These are phyloP conservation scores for Cystofilobasidium bisporidii DNA, from an alignment of 768 basidiomycete species.

Conservation along the genomic window DNA sequence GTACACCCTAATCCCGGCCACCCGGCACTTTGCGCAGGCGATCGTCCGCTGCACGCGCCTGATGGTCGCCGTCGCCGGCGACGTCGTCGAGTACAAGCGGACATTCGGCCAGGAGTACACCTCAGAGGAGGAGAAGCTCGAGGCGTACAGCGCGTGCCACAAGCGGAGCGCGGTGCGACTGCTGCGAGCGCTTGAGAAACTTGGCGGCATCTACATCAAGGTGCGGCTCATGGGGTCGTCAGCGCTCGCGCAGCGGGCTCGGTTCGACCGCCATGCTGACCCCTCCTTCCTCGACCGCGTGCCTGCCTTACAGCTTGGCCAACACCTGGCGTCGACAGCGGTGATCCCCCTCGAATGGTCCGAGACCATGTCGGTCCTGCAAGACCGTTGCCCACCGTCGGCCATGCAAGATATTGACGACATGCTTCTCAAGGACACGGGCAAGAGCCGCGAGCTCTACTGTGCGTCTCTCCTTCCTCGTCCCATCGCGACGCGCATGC, in stretches of 20 bases:
- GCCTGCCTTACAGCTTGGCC: slow-evolving; percentile 50
- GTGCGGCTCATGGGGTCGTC: not conserved
- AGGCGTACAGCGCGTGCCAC: slow-evolving; percentile 67
- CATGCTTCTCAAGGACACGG: slow-evolving; percentile 72
- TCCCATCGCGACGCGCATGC: not conserved
- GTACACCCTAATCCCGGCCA: slow-evolving; percentile 62
- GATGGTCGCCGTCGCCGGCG: slow-evolving; percentile 48
- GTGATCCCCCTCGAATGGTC: slow-evolving; percentile 50
- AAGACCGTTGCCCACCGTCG: slow-evolving; percentile 90
- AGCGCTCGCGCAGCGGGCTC: not conserved
- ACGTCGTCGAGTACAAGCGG: slow-evolving; percentile 37
- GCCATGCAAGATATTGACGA: slow-evolving; percentile 63
- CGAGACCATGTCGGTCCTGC: slow-evolving; percentile 36
- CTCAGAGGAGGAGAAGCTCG: slow-evolving; percentile 49
- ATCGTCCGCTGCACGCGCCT: slow-evolving; percentile 68
- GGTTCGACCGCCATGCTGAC: not conserved
- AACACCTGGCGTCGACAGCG: slow-evolving; percentile 62
- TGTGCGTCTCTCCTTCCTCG: slow-evolving; percentile 5
- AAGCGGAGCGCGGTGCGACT: slow-evolving; percentile 68
- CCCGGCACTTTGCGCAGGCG: slow-evolving; percentile 66
- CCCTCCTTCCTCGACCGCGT: not conserved
- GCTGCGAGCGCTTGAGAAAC: slow-evolving; percentile 59
- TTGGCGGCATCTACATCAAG: slow-evolving; percentile 31
- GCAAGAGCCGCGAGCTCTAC: slow-evolving; percentile 25
- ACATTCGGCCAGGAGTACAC: slow-evolving; percentile 34